Base-by-base conservation (phyloP, 306 rosid genomes). In the Pyrus communis region DNA sequence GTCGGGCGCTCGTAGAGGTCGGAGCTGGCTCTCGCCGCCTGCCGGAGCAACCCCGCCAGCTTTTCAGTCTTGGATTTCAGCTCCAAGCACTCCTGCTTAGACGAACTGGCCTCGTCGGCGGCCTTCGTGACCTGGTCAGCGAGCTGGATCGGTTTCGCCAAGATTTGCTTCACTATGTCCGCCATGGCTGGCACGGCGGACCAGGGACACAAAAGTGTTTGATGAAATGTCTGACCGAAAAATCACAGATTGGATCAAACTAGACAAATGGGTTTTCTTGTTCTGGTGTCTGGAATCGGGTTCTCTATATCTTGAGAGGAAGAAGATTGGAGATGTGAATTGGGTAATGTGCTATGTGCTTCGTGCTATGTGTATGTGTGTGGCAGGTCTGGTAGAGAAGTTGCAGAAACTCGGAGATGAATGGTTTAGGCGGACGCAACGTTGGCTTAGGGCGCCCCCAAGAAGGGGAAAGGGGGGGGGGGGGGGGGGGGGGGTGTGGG, bases 1-100 rank as follows among this genome's bases (percentile, higher is more conserved):
- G 98, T 87, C 7, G 98, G 98, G 1, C 97, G 95, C 75, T 91
- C 97, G 78, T 93, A 93, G 31, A 93, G 92, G 40, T 91, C 98
- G 64, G 98, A 91, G 75, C 95, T 88, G 4, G 97, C 93, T 18
- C 98, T 80, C 4, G 98, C 98, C 2, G 95, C 96, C 71, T 93
- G 98, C 0, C 98, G 96, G 67, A 93, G 96, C 5, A 93, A 90
- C 5, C 82, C 84, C 0, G 91, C 95, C 0, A 93, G 93, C 81
- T 86, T 93, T 11, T 93, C 96, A 0, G 98, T 85, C 83, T 91
- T 93, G 67, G 95, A 64, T 70, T 91, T 91, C 28, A 93, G 88
- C 62, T 93, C 96, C 11, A 45, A 23, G 66, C 96, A 88, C 19
- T 91, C 98, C 57, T 85, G 91, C 84, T 89, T 93, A 71, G 82